A percentile compares a stretch with the other conserved stretches of the same genome.
Evolutionary conservation across 1,139 yeast genomes (phyloP).

Genomic region (Taiozyma onychis): DNA sequence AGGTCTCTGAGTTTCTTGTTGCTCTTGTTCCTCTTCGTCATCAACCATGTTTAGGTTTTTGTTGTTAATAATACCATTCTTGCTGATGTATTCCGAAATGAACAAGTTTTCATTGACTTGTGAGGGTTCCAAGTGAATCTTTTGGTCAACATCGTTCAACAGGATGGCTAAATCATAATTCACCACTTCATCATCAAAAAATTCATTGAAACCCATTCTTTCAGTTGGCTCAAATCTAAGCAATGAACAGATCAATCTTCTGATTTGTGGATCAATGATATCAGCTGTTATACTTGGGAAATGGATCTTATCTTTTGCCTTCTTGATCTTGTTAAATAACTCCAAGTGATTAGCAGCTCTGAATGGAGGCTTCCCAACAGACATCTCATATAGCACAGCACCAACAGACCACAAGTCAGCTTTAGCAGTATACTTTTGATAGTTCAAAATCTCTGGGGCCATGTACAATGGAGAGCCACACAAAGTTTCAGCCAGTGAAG

Average conservation of each 20-base stretch:
- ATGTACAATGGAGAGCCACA: constrained; percentile 97
- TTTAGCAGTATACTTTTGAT: constrained; percentile 93
- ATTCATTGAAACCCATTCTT: constrained; percentile 82
- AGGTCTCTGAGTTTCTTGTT: constrained; percentile 3
- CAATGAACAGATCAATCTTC: constrained; percentile 64
- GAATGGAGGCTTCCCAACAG: constrained; percentile 92
- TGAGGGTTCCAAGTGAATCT: constrained; percentile 49
- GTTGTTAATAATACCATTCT: constrained; percentile 25
- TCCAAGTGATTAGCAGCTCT: constrained; percentile 91
- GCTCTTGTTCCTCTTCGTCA: constrained; percentile 14
- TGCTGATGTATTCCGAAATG: constrained; percentile 67
- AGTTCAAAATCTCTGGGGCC: constrained; percentile 96
- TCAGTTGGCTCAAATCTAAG: constrained; percentile 82
- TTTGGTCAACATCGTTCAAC: constrained; percentile 28
- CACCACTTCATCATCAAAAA: constrained; percentile 53
- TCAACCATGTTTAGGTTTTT: constrained; percentile 14
- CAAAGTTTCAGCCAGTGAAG: constrained; percentile 91
- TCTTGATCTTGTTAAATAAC: constrained; percentile 76
- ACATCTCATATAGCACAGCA: constrained; percentile 91
- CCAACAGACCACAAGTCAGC: constrained; percentile 99
- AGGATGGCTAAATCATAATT: constrained; percentile 27
- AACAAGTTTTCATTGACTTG: constrained; percentile 72
- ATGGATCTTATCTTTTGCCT: constrained; percentile 66
- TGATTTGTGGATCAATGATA: constrained; percentile 43
- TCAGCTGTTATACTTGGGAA: constrained; percentile 51